Evolutionary conservation across 2,329 filamentous ascomycete species (phyloP).

Genomic region (Sporothrix curviconia): DNA sequence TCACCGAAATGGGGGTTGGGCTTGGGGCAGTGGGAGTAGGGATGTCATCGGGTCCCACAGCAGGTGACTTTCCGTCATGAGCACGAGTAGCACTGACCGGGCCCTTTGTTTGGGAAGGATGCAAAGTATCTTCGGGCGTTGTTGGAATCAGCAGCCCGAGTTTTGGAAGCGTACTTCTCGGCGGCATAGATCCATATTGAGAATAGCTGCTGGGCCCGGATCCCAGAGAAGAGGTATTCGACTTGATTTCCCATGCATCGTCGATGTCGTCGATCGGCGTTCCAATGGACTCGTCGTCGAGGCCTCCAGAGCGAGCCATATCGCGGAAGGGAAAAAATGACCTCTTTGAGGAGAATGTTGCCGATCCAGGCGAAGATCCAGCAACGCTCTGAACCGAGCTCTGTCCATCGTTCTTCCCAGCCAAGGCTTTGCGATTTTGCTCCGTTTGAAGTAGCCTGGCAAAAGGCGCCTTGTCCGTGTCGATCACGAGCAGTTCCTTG

Average conservation of each 20-base stretch:
- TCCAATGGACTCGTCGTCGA: not conserved
- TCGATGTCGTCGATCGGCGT: not conserved
- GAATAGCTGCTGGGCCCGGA: not conserved
- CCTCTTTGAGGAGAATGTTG: not conserved
- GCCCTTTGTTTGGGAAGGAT: not conserved
- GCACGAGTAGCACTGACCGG: not conserved
- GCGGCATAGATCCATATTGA: not conserved
- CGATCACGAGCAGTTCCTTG: conserved; percentile 61
- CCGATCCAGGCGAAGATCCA: not conserved
- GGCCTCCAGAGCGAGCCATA: too few species aligned
- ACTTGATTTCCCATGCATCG: not conserved
- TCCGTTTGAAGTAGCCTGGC: conserved; percentile 38
- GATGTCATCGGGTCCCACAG: conserved; percentile 9
- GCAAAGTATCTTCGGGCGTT: too few species aligned
- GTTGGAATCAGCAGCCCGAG: not conserved
- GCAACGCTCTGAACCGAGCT: not conserved
- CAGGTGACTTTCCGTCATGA: not conserved
- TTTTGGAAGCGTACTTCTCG: not conserved
- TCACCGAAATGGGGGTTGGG: conserved; percentile 26
- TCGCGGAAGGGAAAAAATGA: not conserved
- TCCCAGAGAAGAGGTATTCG: not conserved
- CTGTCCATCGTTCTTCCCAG: not conserved
- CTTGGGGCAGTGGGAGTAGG: conserved; percentile 31
- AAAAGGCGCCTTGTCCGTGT: conserved; percentile 44
- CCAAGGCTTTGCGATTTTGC: conserved; percentile 2